Base-by-base conservation (phyloP, 2,329 filamentous ascomycete genomes). In the Chlorencoelia australis region DNA sequence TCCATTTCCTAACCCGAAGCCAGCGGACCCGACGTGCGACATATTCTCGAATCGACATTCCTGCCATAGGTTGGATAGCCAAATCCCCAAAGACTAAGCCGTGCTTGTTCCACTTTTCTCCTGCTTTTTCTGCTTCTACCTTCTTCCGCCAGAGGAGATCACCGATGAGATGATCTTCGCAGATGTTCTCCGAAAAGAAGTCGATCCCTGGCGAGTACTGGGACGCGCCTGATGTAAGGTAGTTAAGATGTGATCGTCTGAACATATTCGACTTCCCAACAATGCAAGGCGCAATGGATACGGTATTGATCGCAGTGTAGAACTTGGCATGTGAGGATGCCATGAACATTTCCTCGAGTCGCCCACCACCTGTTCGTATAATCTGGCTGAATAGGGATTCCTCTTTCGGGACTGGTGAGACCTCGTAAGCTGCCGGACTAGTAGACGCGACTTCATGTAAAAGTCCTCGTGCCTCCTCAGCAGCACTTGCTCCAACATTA, bases 261-360 rank as follows among this genome's bases (percentile, higher is more conserved):
- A 96, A 98, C 88, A 98, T 96, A 63, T 93, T 96, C 53, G 86
- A 94, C 64, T 98, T 98, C 33, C 91, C 91, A 15, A 96, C 81
- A 40, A 94, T 82, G 60, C 91, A 98, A 7, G 93, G 91, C 0
- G 91, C 91, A 35, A 96, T 64, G 3, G 82, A 72, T 11, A 95
- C 85, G 0, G 85, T 84, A 61, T 96, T 96, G 69, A 98, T 98
- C 43, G 89, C 91, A 7, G 81, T 82, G 64, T 98, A 98, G 68
- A 98, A 96, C 57, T 98, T 98, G 50, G 87, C 86, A 59, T 98
- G 91, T 0, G 86, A 77, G 0, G 87, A 91, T 1, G 86, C 80
- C 71, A 98, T 82, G 64, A 96, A 98, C 60, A 89, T 76, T 56
- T 98, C 91, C 56, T 98, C 91, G 0, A 98, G 69, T 1, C 87